Base-by-base conservation (phyloP, 2,329 filamentous ascomycete genomes). In the Pseudogymnoascus sp. region DNA sequence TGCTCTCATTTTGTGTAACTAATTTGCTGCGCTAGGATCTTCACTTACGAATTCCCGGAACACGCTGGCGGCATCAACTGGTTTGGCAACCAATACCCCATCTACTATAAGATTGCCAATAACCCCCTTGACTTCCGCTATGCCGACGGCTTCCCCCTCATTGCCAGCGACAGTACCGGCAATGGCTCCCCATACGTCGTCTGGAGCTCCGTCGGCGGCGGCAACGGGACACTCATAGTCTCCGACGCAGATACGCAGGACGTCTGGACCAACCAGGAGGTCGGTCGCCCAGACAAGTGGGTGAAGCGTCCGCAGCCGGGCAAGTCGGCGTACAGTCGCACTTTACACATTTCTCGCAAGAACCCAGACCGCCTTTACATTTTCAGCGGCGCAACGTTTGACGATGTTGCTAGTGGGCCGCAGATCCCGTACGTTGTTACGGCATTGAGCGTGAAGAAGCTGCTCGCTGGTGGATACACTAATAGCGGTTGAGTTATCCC, bases 11-110 rank as follows among this genome's bases (percentile, higher is more conserved):
- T 14, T 14, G 14, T 14, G 13, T 37, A 37, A n/a, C 35, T 37
- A 37, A 37, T 14, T 5, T 5, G 14, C 11, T 13, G 6, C 14
- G 11, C 13, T n/a, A 37, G 35, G 35, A 37, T 37, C 35, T 37
- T 86, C 76, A 80, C 81, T 6, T 88, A 88, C 72, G 86, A 89
- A 71, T 85, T 37, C 14, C 35, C 35, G 13, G 35, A 37, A 14
- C 35, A 37, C 35, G 35, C 35, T 14, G 35, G 35, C 13, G 35
- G 35, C 14, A 37, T 37, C 14, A 37, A 37, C 35, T 37, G 35
- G 35, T 37, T 37, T 14, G 35, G 35, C 35, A 37, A 87, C 72
- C 85, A 88, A 71, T 40, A 40, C 37, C n/a, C n/a, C 37, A 21
- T 63, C 16, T 61, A 61, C 24, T 61, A 40, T 14, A 40, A 40